Evolutionary conservation across 768 basidiomycete species (phyloP), one percentile per base, ranked within the genome.

Genomic region (Russula olivacea): DNA sequence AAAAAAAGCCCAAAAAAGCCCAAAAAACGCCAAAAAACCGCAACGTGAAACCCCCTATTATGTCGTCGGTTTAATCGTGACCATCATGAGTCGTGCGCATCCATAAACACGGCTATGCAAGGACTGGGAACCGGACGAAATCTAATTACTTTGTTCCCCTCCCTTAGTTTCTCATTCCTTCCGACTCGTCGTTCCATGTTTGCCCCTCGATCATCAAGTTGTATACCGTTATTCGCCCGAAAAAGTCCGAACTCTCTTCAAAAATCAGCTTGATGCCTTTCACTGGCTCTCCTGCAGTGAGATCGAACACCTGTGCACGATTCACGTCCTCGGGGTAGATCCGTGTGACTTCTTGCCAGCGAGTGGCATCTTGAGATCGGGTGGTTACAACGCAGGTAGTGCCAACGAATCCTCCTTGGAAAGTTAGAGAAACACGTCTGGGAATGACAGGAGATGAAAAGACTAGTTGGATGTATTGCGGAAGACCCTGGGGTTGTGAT

Each of bases 351-450:
- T 72, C 69, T 55, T 71, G 72, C 88, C 88, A 89, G 50, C 74
- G 74, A 28, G 71, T 63, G 43, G 76, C 76, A 10, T 71, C 72
- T 0, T 61, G 55, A 60, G 28, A 36, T 70, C 38, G 73, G 25
- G 78, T 69, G 49, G 80, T 75, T 10, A 91, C 69, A 1, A 75
- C 69, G 70, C 89, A 91, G 50, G 78, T 76, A 9, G 81, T 87
- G 21, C 89, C 90, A 0, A 87, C 91, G 71, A 93, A 93, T 2
- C 91, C 91, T 15, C 91, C 91, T 77, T 93, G 91, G 70, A 93
- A 93, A 2, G 87, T 91, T 65, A 91, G 64, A 21, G 75, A 76
- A 19, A 91, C 66, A 28, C 76, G 77, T 65, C 75, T 78, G 4
- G 88, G 88, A 40, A 80, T 68, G n/a, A 89, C 82, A 54, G 72